Evolutionary conservation across 1,284 basidiomycete genomes (phyloP), one percentile per base, ranked within the genome.

Genomic region (Retiboletus flavoniger): DNA sequence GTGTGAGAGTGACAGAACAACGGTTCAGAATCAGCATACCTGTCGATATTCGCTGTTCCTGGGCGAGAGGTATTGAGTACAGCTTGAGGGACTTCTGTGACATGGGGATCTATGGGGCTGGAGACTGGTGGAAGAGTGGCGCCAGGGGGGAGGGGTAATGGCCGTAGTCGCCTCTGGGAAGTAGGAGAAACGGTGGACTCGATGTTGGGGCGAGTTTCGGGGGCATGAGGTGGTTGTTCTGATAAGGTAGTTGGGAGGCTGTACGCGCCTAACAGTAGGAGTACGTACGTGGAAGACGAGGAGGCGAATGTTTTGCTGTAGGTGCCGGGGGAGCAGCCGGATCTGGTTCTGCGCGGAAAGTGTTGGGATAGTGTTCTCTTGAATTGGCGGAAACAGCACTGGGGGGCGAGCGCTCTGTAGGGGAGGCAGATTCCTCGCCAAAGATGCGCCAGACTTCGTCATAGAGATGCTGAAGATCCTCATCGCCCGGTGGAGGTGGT

Each of bases 371-470:
- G 41, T 58, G 62, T 4, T 68, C 63, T 50, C 63, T 61, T 19
- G 59, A 9, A 19, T 40, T 52, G 53, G 36, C 21, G 16, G 65
- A 52, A 34, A 54, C 46, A 7, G 56, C 51, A 24, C 39, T 58
- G 47, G 47, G 60, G 17, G 61, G 59, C 9, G 63, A 55, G 35
- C 62, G 72, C 46, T 71, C 63, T 35, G 58, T 31, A 17, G 62
- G 55, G 9, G 64, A 56, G 7, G 58, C 1, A 8, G 67, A 43
- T 55, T 81, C 79, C 29, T 81, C 78, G 32, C 75, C 71, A 64
- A 85, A 89, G 47, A 80, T 80, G 29, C 80, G 81, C 77, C 83
- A 83, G 24, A 89, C 85, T 70, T 87, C 82, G 55, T 87, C 81
- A 69, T 89, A 89, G 47, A 89, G 79, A 58, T 78, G 75, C 60